phyloP scores from a whole-genome alignment of 495 filamentous ascomycete species.

The Hyaloscypha bicolor region DNA sequence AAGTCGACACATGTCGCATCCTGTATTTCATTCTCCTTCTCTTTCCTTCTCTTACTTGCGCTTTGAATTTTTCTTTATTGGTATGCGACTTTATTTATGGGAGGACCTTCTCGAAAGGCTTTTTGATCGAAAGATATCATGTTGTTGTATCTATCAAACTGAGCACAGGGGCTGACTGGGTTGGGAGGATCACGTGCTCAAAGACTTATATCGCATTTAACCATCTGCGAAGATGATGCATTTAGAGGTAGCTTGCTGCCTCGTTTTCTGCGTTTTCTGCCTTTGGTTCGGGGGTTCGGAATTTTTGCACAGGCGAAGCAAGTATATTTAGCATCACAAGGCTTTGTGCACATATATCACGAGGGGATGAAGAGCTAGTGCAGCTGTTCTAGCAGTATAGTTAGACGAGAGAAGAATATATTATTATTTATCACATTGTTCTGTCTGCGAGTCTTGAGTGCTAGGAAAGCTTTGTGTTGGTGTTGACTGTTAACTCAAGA shows the following conservation, averaged over 20 bases:
- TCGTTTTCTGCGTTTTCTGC: neutral
- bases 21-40: slow-evolving; percentile 14
- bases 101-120: neutral
- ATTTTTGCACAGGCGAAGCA: neutral
- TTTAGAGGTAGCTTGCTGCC: slow-evolving; percentile 12
- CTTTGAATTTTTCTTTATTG: neutral
- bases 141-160: slow-evolving; percentile 4
- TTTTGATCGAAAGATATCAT: neutral
- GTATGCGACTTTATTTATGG: neutral
- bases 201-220: slow-evolving; percentile 11
- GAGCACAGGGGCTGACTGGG: neutral
- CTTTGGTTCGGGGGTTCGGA: neutral
- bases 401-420: neutral
- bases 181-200: slow-evolving; percentile 3
- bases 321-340: neutral
- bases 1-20: slow-evolving; percentile 22
- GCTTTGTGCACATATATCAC: neutral
- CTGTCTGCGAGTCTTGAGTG: neutral
- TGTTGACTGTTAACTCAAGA: neutral
- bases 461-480: neutral
- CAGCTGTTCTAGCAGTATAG: neutral
- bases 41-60: neutral
- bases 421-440: neutral
- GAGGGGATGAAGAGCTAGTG: neutral
- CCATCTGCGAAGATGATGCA: slow-evolving; percentile 14